Evolutionary conservation across 768 basidiomycete genomes (phyloP), one percentile per base, ranked within the genome.

Genomic region (Tricholoma sp.): DNA sequence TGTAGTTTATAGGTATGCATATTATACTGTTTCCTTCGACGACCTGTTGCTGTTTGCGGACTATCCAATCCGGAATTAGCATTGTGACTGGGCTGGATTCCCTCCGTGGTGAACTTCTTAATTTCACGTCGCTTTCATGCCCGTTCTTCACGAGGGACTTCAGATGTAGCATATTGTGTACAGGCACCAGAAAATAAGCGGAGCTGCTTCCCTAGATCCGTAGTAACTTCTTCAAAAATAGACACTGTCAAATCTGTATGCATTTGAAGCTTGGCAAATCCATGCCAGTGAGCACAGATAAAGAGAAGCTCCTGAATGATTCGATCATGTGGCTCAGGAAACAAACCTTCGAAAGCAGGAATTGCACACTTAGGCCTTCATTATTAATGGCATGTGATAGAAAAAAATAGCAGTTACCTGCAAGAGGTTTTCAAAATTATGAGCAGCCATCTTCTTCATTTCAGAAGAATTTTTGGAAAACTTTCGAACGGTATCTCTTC

Each of bases 381-480:
- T 22, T 46, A 21, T 46, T 46, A 14, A 14, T 11, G 8, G 41
- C 9, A 43, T 43, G 19, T 43, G 18, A 43, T 43, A 10, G 41
- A 10, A 8, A 21, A 43, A 43, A 43, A 2, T 4, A 21, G 41
- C 41, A 43, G 54, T 57, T 18, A 63, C 73, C 64, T 74, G 72
- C 0, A 74, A 57, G 1, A 72, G 50, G 22, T 74, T 67, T 32
- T 72, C 67, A 39, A 64, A 73, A 37, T 74, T 63, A 0, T 57
- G 58, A 5, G 68, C 72, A 7, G 65, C 62, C 2, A 64, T 56
- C 10, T 69, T 63, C 46, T 63, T 61, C 53, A 68, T 56, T 7
- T 66, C 64, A 0, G 66, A 61, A 0, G 66, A 57, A 52, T 68
- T 68, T 0, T 52, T 31, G n/a, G 60, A 55, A 50, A 74, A 73